These are phyloP conservation scores for Petunia axillaris DNA, from an alignment of 257 asterid species.

Conservation along the genomic window DNA sequence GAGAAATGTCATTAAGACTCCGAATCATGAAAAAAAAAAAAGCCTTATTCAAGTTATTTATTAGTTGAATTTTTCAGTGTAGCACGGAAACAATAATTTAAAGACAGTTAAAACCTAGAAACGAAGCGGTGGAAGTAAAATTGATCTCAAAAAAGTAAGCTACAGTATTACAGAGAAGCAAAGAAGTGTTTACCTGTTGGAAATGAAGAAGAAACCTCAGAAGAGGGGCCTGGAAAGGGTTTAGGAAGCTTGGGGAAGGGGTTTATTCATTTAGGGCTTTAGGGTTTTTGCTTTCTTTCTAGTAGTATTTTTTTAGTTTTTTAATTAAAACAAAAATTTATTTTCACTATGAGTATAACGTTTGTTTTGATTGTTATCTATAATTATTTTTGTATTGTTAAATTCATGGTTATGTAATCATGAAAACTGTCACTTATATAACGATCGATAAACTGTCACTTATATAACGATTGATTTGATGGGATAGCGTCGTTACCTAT, in stretches of 20 bases:
- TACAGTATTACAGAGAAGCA: background rate
- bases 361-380: no score
- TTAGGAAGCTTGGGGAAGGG: background rate
- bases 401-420: no score
- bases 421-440: no score
- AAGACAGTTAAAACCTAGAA: background rate
- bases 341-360: no score
- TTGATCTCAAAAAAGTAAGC: background rate
- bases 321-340: no score
- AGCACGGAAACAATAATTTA: background rate
- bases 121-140: background rate
- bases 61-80: background rate
- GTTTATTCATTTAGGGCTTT: background rate
- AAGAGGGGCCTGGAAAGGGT: background rate
- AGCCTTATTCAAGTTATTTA: background rate
- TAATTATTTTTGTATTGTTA: no score
- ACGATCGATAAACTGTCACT: no score
- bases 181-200: background rate
- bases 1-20: background rate
- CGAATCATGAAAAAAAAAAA: background rate
- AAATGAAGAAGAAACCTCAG: background rate
- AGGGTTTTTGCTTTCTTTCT: background rate
- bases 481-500: no score
- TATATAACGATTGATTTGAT: no score
- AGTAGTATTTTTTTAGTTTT: background rate